Evolutionary conservation across 2,329 filamentous ascomycete species (phyloP), one percentile per base, ranked within the genome.

Genomic region (Xylaria sp.): DNA sequence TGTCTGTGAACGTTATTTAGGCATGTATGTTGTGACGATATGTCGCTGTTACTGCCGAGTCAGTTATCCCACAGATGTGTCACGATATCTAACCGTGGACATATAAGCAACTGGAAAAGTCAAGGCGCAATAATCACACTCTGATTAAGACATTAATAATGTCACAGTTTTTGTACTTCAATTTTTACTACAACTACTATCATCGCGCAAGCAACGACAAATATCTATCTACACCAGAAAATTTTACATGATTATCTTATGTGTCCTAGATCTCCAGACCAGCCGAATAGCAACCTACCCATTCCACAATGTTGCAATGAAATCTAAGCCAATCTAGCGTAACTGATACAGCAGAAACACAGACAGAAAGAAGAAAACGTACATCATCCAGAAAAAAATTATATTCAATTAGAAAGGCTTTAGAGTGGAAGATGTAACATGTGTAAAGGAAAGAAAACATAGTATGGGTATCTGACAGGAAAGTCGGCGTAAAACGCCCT

Each of bases 401-500:
- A 23, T 57, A 13, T 64, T 56, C 46, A 57, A 67, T 67, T 67
- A 67, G 26, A 65, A 64, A n/a, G n/a, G 31, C 36, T 26, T 67
- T 4, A 63, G 36, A 40, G 36, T 48, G 17, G 28, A 46, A 38
- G 36, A 56, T 36, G 38, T 36, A 13, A 67, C 53, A 49, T 6
- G 17, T 23, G 54, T 20, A 15, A 36, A 64, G 31, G 56, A n/a
- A 36, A 64, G 31, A 49, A n/a, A 60, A 54, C 17, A 57, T 36
- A 48, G 28, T 44, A 36, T 49, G 65, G 66, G 66, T 68, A 68
- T 68, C 66, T 48, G 65, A 33, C 56, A 64, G 49, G 49, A 67
- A 36, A 38, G 38, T 60, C 20, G 60, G 23, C 48, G 20, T 60
- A 44, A 28, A 31, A 49, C 60, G 46, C 48, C 48, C 20, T 17